Evolutionary conservation across 2,329 filamentous ascomycete species (phyloP).

Genomic region (Aureobasidium sp.): DNA sequence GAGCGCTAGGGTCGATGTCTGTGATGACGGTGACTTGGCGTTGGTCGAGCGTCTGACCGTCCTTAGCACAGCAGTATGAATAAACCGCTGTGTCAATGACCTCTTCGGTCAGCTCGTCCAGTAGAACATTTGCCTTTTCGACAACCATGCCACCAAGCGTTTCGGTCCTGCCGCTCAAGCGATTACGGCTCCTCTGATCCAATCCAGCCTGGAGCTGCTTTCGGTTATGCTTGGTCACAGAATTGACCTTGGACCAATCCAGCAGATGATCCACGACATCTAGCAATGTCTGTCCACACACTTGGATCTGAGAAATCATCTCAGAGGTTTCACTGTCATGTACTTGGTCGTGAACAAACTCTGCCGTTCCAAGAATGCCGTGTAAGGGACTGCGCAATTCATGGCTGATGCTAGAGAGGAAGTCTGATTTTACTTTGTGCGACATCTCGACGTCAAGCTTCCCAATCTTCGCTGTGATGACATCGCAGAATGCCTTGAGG

Average conservation of each 20-base stretch:
- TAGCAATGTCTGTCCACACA: conserved; percentile 42
- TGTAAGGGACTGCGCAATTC: conserved; percentile 45
- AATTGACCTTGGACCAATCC: conserved; percentile 36
- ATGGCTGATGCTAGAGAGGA: conserved; percentile 47
- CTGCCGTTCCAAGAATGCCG: conserved; percentile 42
- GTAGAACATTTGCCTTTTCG: conserved; percentile 3
- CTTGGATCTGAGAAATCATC: conserved; percentile 37
- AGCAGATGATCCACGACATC: conserved; percentile 33
- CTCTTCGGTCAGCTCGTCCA: conserved; percentile 4
- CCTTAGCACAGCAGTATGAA: conserved; percentile 8
- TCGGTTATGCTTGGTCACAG: neutral
- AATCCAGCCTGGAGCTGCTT: neutral
- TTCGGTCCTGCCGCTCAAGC: neutral
- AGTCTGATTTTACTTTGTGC: conserved; percentile 46
- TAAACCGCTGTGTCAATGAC: conserved; percentile 10
- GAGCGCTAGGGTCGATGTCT: conserved; percentile 8
- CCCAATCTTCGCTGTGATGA: conserved; percentile 36
- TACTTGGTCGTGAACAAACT: conserved; percentile 40
- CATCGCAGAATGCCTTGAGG: conserved; percentile 38
- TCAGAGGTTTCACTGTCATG: conserved; percentile 32
- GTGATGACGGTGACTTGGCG: conserved; percentile 7
- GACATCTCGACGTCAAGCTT: conserved; percentile 34
- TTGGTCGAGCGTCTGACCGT: neutral
- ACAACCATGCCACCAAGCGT: conserved; percentile 11
- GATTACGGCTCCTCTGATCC: neutral